These are phyloP conservation scores for Brassica incana DNA, from an alignment of 345 rosid species.

Conservation along the genomic window DNA sequence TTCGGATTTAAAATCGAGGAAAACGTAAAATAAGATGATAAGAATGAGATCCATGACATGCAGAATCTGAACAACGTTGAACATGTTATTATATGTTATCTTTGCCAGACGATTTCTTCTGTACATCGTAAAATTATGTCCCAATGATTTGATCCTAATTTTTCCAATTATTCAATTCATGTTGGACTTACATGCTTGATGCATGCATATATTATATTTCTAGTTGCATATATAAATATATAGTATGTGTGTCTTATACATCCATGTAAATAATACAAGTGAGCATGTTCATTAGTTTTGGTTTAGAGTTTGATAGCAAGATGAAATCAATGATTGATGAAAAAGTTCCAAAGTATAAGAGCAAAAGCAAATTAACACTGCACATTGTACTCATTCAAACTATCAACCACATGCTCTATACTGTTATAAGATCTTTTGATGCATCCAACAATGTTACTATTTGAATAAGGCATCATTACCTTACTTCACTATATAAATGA, in stretches of 20 bases:
- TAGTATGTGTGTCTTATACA: background rate
- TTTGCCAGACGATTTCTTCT: conserved; percentile 35
- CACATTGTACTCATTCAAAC: too few species aligned
- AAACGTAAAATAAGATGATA: conserved; percentile 14
- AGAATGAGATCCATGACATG: conserved; percentile 32
- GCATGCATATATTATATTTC: conserved; percentile 23
- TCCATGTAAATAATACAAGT: background rate
- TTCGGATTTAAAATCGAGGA: background rate
- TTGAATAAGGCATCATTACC: background rate
- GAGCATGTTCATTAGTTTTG: conserved; percentile 1
- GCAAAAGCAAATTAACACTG: too few species aligned
- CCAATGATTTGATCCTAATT: background rate
- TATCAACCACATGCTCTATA: too few species aligned
- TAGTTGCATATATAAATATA: conserved; percentile 1
- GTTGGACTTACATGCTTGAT: conserved; percentile 30
- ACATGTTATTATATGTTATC: conserved; percentile 22
- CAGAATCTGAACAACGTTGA: conserved; percentile 28
- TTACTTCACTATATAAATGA: background rate
- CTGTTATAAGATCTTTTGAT: too few species aligned
- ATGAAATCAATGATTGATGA: background rate
- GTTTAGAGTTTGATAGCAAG: background rate
- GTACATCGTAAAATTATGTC: conserved; percentile 23
- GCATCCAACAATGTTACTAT: too few species aligned
- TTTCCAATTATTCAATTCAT: conserved; percentile 19
- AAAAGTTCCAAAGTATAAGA: background rate